These are phyloP conservation scores for Echinosophora koreensis DNA, from an alignment of 306 rosid genomes.

Conservation along the genomic window DNA sequence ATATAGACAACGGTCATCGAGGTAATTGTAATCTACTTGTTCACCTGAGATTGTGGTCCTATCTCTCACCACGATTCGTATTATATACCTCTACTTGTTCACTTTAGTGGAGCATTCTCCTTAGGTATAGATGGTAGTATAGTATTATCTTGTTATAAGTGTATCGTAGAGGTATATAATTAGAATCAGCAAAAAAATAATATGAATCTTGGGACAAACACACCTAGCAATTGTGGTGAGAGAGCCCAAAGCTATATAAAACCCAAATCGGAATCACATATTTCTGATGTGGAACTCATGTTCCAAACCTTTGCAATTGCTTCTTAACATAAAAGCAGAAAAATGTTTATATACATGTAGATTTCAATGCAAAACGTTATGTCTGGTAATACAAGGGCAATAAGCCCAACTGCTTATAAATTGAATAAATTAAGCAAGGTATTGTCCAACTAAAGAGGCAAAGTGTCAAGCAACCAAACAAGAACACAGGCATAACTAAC, in stretches of 20 bases:
- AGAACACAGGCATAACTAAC: constrained; percentile 55
- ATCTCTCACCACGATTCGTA: too few species aligned
- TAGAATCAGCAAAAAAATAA: neutral
- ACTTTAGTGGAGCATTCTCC: too few species aligned
- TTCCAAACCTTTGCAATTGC: too few species aligned
- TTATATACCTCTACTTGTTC: too few species aligned
- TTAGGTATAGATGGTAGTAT: too few species aligned
- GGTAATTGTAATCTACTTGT: neutral
- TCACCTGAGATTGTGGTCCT: too few species aligned
- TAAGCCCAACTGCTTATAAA: neutral
- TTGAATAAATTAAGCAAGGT: neutral
- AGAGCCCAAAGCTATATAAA: too few species aligned
- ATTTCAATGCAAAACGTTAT: neutral
- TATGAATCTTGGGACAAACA: neutral
- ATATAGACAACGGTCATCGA: constrained; percentile 9
- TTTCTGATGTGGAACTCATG: too few species aligned
- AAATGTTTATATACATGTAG: constrained; percentile 7
- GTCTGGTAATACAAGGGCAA: neutral
- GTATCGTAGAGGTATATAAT: too few species aligned
- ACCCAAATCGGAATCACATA: neutral
- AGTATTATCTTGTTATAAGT: too few species aligned
- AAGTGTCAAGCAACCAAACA: constrained; percentile 8
- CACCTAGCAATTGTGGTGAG: too few species aligned
- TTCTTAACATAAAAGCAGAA: neutral
- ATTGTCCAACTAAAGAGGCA: neutral